Base-by-base conservation (phyloP, 2,329 filamentous ascomycete species). In the Penicillium glabrum region DNA sequence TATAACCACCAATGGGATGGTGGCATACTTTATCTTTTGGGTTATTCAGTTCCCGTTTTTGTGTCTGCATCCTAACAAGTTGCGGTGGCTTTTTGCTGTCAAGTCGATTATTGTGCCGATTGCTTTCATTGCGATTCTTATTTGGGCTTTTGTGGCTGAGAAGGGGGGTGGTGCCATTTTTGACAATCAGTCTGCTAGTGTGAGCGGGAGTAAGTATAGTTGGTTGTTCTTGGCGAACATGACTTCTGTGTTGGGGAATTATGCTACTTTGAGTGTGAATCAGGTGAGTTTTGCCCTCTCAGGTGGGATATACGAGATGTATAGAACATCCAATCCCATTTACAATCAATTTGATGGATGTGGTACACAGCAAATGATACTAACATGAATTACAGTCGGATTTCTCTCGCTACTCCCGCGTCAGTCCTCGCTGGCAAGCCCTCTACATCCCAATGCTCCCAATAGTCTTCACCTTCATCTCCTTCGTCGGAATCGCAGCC, bases 111-210 rank as follows among this genome's bases (percentile, higher is more conserved):
- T 78, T 3, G 80, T 86, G 11, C 86, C 85, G 1, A 73, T 83
- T n/a, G 80, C 83, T 2, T 86, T 84, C 67, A 78, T 88, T 56
- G 83, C 82, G 2, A 86, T 86, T 23, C 77, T 89, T 65, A 82
- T 85, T 46, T 89, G 86, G 85, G 82, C 82, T 4, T 80, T 88
- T 57, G 79, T 81, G 2, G 75, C 77, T 5, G 82, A 83, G 21
- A 65, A 66, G 50, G 81, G 82, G 3, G 81, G 82, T 21, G 77
- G 81, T 5, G 72, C 66, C 2, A 72, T 84, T 56, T 81, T 81
- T 57, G 61, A 73, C 2, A 46, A 63, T 21, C 76, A 81, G 51
- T 76, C 74, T 21, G 65, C 78, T 3, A 79, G 75, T 0, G 71
- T 84, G 5, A 69, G 72, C 1, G 82, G 82, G 0, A 76, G 76